A percentile compares a stretch with the other conserved stretches of the same genome.
phyloP scores from a whole-genome alignment of 768 basidiomycete genomes.

The Cantharellus cinnabarinus region DNA sequence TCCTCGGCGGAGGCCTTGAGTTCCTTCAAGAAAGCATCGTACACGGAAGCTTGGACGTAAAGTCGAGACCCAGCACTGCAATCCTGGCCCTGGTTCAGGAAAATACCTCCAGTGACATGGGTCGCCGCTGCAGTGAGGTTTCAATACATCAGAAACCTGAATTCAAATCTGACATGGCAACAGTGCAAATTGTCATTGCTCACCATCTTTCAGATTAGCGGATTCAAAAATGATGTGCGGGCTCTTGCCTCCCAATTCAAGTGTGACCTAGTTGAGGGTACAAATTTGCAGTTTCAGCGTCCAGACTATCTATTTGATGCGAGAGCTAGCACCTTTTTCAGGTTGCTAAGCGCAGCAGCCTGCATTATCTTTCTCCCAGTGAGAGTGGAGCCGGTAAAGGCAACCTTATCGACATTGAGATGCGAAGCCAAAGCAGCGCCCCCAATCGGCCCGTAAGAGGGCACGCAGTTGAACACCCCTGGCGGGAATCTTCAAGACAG shows the following conservation, averaged over 20 bases:
- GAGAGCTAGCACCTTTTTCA: conserved; percentile 50
- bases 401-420: conserved; percentile 66
- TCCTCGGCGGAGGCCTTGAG: conserved; percentile 47
- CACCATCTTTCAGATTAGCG: conserved; percentile 75
- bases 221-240: conserved; percentile 78
- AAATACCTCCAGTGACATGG: conserved; percentile 12
- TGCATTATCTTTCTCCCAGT: conserved; percentile 83
- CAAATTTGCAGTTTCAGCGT: neutral
- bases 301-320: neutral
- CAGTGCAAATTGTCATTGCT: neutral
- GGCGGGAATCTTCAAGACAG: conserved; percentile 38
- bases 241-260: conserved; percentile 89
- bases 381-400: conserved; percentile 82
- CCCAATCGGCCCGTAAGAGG: conserved; percentile 61
- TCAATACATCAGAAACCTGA: neutral
- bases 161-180: neutral
- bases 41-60: conserved; percentile 71
- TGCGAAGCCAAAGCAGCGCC: conserved; percentile 74
- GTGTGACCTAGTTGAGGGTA: conserved; percentile 36
- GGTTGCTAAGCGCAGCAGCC: conserved; percentile 79
- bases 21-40: conserved; percentile 60
- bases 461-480: conserved; percentile 77
- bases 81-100: conserved; percentile 24
- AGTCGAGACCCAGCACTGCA: conserved; percentile 84
- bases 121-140: conserved; percentile 1